Conservation (phyloP, 78 protist genomes). For the Dictyostelium firmibasis region DNA sequence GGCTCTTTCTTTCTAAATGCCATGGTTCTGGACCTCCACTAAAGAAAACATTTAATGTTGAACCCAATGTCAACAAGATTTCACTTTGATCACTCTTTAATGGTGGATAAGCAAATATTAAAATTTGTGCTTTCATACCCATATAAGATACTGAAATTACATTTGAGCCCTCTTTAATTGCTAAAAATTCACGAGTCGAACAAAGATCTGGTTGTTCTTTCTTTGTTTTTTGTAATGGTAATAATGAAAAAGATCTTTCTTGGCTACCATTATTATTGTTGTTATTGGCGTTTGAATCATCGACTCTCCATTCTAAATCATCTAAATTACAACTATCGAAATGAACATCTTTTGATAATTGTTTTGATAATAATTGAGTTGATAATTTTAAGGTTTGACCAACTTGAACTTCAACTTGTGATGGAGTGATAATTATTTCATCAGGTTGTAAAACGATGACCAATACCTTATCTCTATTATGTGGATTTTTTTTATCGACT, state of each 20-base stretch:
- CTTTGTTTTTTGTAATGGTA: neutral
- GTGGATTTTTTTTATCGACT: constrained; percentile 73
- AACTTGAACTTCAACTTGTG: constrained; percentile 55
- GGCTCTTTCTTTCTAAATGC: constrained; percentile 28
- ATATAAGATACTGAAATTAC: neutral
- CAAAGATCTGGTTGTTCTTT: constrained; percentile 16
- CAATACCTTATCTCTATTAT: constrained; percentile 20
- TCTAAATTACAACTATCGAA: constrained; percentile 28
- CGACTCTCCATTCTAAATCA: constrained; percentile 40
- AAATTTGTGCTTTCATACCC: constrained; percentile 48
- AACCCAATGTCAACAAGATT: constrained; percentile 26
- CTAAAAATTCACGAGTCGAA: constrained; percentile 11
- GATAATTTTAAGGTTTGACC: constrained; percentile 19
- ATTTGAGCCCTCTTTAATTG: constrained; percentile 35
- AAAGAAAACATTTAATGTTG: neutral
- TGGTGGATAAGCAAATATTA: constrained; percentile 56
- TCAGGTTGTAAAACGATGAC: constrained; percentile 23
- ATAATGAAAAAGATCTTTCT: neutral
- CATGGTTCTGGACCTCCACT: constrained; percentile 78
- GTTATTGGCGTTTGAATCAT: neutral
- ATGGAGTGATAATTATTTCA: constrained; percentile 19
- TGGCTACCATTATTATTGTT: neutral
- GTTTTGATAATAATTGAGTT: constrained; percentile 6
- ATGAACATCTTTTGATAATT: constrained; percentile 2
- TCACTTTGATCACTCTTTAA: constrained; percentile 8